Conservation (phyloP, 176 grass and related monocot species). For the Ensete ventricosum region DNA sequence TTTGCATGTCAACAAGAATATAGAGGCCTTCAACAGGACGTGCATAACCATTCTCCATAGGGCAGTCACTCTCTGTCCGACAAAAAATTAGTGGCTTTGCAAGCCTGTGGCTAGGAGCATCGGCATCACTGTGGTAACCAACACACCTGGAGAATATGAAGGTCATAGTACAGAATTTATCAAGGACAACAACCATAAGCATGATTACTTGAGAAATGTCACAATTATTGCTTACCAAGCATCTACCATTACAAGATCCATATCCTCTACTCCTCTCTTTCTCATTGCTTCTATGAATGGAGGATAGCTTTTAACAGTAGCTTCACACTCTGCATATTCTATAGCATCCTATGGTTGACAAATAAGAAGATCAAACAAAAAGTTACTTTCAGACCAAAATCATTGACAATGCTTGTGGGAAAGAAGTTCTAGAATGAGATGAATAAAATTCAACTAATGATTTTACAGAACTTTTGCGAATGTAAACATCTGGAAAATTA, state of each 20-base stretch:
- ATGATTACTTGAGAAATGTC: background rate
- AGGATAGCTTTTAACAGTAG: slow-evolving; percentile 79
- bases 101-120: slow-evolving; percentile 87
- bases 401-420: background rate
- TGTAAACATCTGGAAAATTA: background rate
- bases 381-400: background rate
- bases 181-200: background rate
- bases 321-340: slow-evolving; percentile 99
- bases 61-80: slow-evolving; percentile 91
- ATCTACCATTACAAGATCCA: slow-evolving; percentile 99
- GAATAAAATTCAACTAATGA: too few species aligned
- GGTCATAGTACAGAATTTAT: background rate
- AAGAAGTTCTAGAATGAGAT: background rate
- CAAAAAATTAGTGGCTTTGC: slow-evolving; percentile 97
- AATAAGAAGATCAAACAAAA: background rate
- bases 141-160: slow-evolving; percentile 50
- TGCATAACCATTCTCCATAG: slow-evolving; percentile 99
- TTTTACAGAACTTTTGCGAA: background rate
- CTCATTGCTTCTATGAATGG: slow-evolving; percentile 98
- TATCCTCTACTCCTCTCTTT: slow-evolving; percentile 96
- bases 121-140: slow-evolving; percentile 75
- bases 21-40: slow-evolving; percentile 95
- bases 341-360: slow-evolving; percentile 64
- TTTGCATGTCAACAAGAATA: slow-evolving; percentile 92
- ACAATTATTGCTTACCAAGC: slow-evolving; percentile 51